Evolutionary conservation across 805 yeast species (phyloP).

Genomic region (Lipomyces mesembrius): DNA sequence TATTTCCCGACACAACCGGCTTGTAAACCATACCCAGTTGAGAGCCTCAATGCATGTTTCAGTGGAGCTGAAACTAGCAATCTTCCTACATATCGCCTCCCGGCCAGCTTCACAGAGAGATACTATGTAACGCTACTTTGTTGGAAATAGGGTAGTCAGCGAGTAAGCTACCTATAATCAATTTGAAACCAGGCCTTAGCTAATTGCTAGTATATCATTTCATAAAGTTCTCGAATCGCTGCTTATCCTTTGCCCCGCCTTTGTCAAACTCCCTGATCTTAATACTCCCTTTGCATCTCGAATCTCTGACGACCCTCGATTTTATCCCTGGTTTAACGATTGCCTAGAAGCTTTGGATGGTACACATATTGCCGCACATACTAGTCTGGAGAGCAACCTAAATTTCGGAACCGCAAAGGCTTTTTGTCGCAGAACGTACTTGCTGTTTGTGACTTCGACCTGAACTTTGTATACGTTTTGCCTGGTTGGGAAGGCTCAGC

Average conservation of each 20-base stretch:
- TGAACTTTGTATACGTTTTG: too few relatives aligned
- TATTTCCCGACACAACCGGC: too few relatives aligned
- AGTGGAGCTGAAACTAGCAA: conserved; percentile 4
- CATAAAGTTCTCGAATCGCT: not conserved
- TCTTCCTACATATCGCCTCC: conserved; percentile 6
- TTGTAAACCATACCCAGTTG: too few relatives aligned
- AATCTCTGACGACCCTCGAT: conserved; percentile 1
- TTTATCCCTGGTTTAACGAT: not conserved
- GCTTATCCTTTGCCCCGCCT: not conserved
- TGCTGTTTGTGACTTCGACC: too few relatives aligned
- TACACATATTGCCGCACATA: conserved; percentile 1
- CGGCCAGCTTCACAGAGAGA: conserved; percentile 5
- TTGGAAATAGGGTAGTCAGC: not conserved
- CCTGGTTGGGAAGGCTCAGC: too few relatives aligned
- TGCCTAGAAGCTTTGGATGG: conserved; percentile 1
- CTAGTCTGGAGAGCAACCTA: not conserved
- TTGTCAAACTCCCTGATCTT: conserved; percentile 3
- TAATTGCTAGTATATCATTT: not conserved
- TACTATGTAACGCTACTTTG: not conserved
- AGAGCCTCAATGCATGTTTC: too few relatives aligned
- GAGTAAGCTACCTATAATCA: conserved; percentile 2
- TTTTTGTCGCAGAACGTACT: too few relatives aligned
- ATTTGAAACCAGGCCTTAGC: not conserved
- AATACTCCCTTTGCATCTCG: not conserved
- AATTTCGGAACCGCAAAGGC: not conserved